phyloP scores from a whole-genome alignment of 768 basidiomycete species.

The Trametes gibbosa region DNA sequence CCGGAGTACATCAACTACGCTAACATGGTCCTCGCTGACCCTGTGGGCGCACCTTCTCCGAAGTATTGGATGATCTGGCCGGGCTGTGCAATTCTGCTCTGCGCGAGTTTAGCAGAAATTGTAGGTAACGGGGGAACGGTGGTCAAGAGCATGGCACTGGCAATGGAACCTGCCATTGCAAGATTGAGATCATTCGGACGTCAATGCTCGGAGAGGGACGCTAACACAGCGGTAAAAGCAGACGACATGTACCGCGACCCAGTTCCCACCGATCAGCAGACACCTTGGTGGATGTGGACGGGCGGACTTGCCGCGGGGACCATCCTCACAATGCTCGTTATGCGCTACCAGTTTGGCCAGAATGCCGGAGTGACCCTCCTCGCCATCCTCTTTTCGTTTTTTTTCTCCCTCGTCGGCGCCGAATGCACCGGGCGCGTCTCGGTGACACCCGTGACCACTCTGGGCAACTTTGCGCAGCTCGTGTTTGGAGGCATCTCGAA shows the following conservation, averaged over 20 bases:
- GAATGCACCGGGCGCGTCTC: slow-evolving; percentile 23
- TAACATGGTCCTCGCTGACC: slow-evolving; percentile 24
- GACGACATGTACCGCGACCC: slow-evolving; percentile 17
- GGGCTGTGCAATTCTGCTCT: slow-evolving; percentile 21
- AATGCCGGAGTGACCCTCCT: slow-evolving; percentile 24
- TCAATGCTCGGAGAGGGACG: no score
- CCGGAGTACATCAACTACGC: slow-evolving; percentile 23
- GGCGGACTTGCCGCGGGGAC: slow-evolving; percentile 18
- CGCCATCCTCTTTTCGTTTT: slow-evolving; percentile 23
- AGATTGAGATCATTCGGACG: neutral
- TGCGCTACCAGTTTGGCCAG: slow-evolving; percentile 24
- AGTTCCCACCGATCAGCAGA: slow-evolving; percentile 18
- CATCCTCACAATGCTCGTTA: slow-evolving; percentile 22
- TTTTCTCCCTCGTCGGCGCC: slow-evolving; percentile 24
- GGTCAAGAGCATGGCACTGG: slow-evolving; percentile 9
- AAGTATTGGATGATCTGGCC: slow-evolving; percentile 29
- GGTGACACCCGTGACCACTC: slow-evolving; percentile 24
- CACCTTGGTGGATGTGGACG: slow-evolving; percentile 22
- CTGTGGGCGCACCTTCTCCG: slow-evolving; percentile 20
- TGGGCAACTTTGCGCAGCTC: slow-evolving; percentile 23
- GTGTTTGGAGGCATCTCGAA: slow-evolving; percentile 24
- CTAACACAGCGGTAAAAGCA: neutral
- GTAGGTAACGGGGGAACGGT: slow-evolving; percentile 17
- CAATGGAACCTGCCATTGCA: neutral
- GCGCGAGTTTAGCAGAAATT: slow-evolving; percentile 21